These are phyloP conservation scores for Lepraria neglecta DNA, from an alignment of 495 filamentous ascomycete species.

Conservation along the genomic window DNA sequence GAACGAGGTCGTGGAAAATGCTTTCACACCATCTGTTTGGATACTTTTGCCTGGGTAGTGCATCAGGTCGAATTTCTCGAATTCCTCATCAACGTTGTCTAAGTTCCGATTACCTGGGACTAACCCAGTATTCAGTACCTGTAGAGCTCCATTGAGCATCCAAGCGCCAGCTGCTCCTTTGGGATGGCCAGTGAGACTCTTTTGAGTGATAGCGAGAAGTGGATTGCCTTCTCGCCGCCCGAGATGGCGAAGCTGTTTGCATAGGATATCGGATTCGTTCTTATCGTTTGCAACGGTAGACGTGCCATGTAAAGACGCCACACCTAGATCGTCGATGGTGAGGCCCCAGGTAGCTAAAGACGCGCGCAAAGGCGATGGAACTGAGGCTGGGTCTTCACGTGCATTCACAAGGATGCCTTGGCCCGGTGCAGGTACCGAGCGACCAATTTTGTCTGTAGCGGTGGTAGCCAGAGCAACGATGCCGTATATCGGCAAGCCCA, in stretches of 20 bases:
- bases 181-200: conserved; percentile 30
- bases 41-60: conserved; percentile 19
- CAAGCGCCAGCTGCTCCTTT: conserved; percentile 30
- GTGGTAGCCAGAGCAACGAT: conserved; percentile 22
- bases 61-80: conserved; percentile 21
- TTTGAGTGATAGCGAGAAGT: conserved; percentile 23
- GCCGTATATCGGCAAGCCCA: conserved; percentile 28
- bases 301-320: conserved; percentile 29
- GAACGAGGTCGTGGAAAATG: conserved; percentile 30
- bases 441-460: conserved; percentile 27
- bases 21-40: conserved; percentile 18
- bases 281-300: conserved; percentile 28
- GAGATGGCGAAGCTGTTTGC: conserved; percentile 20
- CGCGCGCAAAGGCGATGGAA: conserved; percentile 22
- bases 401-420: conserved; percentile 27
- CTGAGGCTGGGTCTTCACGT: conserved; percentile 9
- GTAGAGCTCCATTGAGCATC: conserved; percentile 30
- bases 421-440: conserved; percentile 31
- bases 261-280: conserved; percentile 25
- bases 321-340: conserved; percentile 25
- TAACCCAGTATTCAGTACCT: conserved; percentile 24
- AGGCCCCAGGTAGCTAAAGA: conserved; percentile 26
- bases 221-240: conserved; percentile 25
- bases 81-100: conserved; percentile 27
- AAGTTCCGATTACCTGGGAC: conserved; percentile 29